Evolutionary conservation across 2,329 filamentous ascomycete species (phyloP), one percentile per base, ranked within the genome.

Genomic region (Tothia fuscella): DNA sequence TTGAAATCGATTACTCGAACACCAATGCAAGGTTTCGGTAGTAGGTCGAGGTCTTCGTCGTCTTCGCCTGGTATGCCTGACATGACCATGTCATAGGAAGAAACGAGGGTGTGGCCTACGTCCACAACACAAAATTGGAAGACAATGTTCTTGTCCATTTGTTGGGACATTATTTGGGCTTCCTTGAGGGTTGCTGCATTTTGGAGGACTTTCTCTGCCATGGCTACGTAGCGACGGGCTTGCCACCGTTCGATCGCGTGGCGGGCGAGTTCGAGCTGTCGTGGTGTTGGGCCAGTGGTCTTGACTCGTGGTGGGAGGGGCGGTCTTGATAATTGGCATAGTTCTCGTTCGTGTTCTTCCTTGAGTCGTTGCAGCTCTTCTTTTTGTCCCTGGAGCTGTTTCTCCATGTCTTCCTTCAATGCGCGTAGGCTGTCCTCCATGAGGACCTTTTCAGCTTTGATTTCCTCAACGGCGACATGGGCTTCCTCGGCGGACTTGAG

Each of bases 101-200:
- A 98, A 51, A 82, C 88, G 50, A 93, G 73, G 17, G 78, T 79
- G 54, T 98, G 88, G 2, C 91, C 91, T 48, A 82, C 68, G 53
- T 95, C 89, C 24, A 96, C 78, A 43, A 95, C 79, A 10, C 85
- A 82, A 57, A 96, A 98, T 59, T 98, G 91, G 58, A 98, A 96
- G 16, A 89, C 80, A 6, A 95, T 83, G 49, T 78, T 78, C 58
- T 95, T 91, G 51, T 91, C 84, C 66, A 98, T 82, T 53, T 93
- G 85, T 52, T 94, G 89, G 64, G 88, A 93, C 85, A 98, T 91
- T 46, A 98, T 80, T 56, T 98, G 91, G 2, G 91, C 91, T 61
- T 98, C 91, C 58, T 98, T 98, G 45, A 98, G 62, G 21, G 80
- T 76, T 6, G 84, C 78, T 3, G 89, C 89, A 57, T 93, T 81